Evolutionary conservation across 305 asterid genomes (phyloP).

Genomic region (Fraxinus ornus): DNA sequence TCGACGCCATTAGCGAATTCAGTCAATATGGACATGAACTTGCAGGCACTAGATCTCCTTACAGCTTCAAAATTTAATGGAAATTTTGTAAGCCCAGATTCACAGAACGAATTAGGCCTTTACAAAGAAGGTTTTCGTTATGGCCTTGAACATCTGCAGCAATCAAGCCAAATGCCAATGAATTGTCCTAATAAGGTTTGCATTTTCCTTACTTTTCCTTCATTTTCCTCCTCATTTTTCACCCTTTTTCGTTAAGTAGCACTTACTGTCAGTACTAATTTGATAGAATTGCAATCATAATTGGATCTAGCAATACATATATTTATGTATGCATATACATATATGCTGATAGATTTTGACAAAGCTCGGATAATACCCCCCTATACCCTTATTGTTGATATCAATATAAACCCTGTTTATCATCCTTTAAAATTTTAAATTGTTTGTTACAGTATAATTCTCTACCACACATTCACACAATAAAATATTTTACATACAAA

Average conservation of each 20-base stretch:
- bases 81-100: slow-evolving; percentile 22
- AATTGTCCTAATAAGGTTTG: slow-evolving; percentile 47
- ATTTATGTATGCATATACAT: neutral
- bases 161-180: slow-evolving; percentile 37
- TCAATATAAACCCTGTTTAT: neutral
- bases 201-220: neutral
- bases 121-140: slow-evolving; percentile 30
- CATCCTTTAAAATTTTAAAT: no score
- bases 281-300: neutral
- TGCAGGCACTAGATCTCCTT: slow-evolving; percentile 65
- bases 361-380: neutral
- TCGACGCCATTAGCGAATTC: slow-evolving; percentile 29
- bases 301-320: neutral
- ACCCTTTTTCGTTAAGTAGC: neutral
- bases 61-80: slow-evolving; percentile 54
- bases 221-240: neutral
- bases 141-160: slow-evolving; percentile 50
- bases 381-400: no score
- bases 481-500: no score
- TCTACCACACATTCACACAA: no score
- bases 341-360: neutral
- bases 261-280: neutral
- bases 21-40: slow-evolving; percentile 46
- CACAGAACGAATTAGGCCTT: slow-evolving; percentile 33
- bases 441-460: no score